phyloP scores from a whole-genome alignment of 192 early-diverging fungal genomes.

The Coemansia sp. region DNA sequence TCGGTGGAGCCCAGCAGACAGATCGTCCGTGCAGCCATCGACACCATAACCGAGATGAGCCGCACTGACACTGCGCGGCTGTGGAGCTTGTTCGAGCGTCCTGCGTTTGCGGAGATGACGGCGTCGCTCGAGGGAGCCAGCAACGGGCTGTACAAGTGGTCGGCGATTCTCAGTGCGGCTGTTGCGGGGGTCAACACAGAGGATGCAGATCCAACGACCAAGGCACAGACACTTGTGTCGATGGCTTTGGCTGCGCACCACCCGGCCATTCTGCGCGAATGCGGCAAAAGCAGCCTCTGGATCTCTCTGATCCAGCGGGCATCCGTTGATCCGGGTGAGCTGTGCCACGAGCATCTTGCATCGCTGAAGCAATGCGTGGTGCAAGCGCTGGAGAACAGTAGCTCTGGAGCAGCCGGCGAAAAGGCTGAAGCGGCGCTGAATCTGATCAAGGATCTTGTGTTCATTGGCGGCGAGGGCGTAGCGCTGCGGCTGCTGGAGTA shows the following conservation, averaged over 20 bases:
- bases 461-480: slow-evolving; percentile 32
- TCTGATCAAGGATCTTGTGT: slow-evolving; percentile 32
- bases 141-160: slow-evolving; percentile 14
- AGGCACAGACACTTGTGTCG: slow-evolving; percentile 43
- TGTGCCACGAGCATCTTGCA: slow-evolving; percentile 49
- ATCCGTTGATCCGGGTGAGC: slow-evolving; percentile 66
- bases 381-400: slow-evolving; percentile 37
- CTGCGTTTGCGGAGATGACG: slow-evolving; percentile 21
- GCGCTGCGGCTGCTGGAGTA: slow-evolving; percentile 34
- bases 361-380: slow-evolving; percentile 55
- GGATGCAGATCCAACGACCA: slow-evolving; percentile 9
- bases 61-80: slow-evolving; percentile 17
- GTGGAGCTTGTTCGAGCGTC: slow-evolving; percentile 19
- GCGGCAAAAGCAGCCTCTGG: slow-evolving; percentile 76
- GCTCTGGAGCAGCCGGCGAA: slow-evolving; percentile 23
- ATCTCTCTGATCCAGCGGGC: slow-evolving; percentile 77
- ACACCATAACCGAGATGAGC: slow-evolving; percentile 20
- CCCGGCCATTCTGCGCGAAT: slow-evolving; percentile 15
- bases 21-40: slow-evolving; percentile 3
- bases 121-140: slow-evolving; percentile 1
- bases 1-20: slow-evolving; percentile 33
- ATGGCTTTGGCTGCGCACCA: slow-evolving; percentile 58
- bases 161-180: slow-evolving; percentile 22
- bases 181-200: slow-evolving; percentile 8
- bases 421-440: slow-evolving; percentile 13